These are phyloP conservation scores for Ophiorrhiza pumila DNA, from an alignment of 257 asterid genomes.

Conservation along the genomic window DNA sequence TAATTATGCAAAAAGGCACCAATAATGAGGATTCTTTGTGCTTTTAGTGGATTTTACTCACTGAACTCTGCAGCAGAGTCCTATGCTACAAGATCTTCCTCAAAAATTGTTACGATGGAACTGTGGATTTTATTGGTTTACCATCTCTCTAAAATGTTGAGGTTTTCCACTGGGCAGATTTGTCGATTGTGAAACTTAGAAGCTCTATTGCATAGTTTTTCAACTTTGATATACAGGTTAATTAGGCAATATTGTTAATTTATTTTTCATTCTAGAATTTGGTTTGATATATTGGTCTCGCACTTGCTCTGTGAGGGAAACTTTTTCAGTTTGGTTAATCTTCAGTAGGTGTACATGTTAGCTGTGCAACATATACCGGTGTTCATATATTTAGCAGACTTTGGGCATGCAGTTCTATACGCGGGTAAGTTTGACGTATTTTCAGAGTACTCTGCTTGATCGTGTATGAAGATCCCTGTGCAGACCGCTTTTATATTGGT, in stretches of 20 bases:
- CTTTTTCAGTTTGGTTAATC: neutral
- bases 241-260: neutral
- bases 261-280: too few relatives aligned
- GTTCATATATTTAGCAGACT: neutral
- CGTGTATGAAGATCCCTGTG: too few relatives aligned
- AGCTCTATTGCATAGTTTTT: neutral
- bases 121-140: too few relatives aligned
- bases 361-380: neutral
- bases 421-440: too few relatives aligned
- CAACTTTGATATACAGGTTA: neutral
- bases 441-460: too few relatives aligned
- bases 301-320: neutral
- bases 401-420: neutral
- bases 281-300: neutral
- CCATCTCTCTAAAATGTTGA: neutral
- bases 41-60: neutral
- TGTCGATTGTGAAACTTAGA: constrained; percentile 3
- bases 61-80: neutral
- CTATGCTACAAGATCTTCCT: neutral
- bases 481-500: too few relatives aligned
- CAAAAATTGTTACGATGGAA: neutral
- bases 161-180: neutral
- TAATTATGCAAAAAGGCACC: neutral
- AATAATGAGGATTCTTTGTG: neutral
- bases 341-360: neutral